phyloP scores from a whole-genome alignment of 495 filamentous ascomycete genomes.

The Astrothelium subdiscretum region DNA sequence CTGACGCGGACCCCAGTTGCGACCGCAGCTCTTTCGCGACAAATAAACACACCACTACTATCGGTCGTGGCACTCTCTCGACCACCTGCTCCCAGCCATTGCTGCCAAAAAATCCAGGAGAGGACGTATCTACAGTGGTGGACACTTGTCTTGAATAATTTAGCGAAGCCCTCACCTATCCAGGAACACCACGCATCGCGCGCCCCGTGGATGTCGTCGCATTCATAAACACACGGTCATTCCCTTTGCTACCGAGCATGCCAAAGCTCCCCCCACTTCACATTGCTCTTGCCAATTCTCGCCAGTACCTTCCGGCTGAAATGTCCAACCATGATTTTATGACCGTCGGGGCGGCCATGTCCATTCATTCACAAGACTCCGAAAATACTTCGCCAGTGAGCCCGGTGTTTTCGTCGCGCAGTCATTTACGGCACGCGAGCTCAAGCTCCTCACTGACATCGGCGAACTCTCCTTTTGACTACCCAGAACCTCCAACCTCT shows the following conservation, averaged over 20 bases:
- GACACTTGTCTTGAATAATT: neutral
- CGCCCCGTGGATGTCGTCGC: neutral
- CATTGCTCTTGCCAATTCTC: neutral
- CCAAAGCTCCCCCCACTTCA: neutral
- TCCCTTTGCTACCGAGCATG: neutral
- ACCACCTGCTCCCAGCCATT: neutral
- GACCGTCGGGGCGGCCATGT: conserved; percentile 1
- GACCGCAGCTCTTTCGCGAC: neutral
- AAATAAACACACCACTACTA: neutral
- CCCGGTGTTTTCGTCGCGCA: conserved; percentile 46
- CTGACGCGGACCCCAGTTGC: neutral
- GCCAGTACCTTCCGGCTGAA: conserved; percentile 13
- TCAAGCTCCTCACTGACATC: conserved; percentile 51
- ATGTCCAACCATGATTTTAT: conserved; percentile 3
- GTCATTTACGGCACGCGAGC: conserved; percentile 48
- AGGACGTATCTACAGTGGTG: neutral
- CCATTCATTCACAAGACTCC: conserved; percentile 38
- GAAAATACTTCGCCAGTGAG: conserved; percentile 49
- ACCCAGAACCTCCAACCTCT: conserved; percentile 36
- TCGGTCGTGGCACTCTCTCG: conserved; percentile 1
- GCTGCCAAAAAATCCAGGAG: neutral
- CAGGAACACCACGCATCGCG: neutral
- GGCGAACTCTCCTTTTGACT: conserved; percentile 34
- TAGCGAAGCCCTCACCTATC: neutral
- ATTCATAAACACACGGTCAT: neutral